Base-by-base conservation (phyloP, 2,329 filamentous ascomycete species). In the Dissoconium aciculare region DNA sequence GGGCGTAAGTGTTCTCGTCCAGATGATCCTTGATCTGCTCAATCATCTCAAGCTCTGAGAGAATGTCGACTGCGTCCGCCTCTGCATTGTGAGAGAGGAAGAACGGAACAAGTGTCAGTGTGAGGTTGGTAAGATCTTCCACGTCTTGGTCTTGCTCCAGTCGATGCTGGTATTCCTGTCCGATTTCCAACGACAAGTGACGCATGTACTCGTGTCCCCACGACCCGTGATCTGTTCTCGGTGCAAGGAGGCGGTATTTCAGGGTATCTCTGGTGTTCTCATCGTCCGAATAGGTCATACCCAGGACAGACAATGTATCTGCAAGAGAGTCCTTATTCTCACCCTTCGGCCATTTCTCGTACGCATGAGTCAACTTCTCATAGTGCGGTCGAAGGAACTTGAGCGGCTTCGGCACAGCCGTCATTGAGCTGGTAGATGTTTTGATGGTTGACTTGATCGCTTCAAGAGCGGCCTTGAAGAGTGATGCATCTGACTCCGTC, bases 141-240 rank as follows among this genome's bases (percentile, higher is more conserved):
- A 77, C 77, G 15, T 80, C 68, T 54, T 89, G 78, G 38, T 95
- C 89, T 17, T 82, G 77, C 30, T 81, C 78, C 56, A 93, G 63
- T 44, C 87, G 74, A 58, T 84, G 85, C 53, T 74, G 79, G 53
- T 91, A 93, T 41, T 95, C 87, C 58, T 92, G 78, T 33, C 89
- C 89, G 43, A 98, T 89, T 61, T 98, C 87, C 37, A 98, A 66
- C 15, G 89, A 87, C 42, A 98, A 66, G 62, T 98, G 91, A 39
- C 91, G 73, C 52, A 91, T 84, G 57, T 98, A 98, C 66, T 98
- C 89, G 56, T 98, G 91, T 36, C 89, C 89, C 89, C 89, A 98
- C 4, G 87, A 93, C 34, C 77, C 80, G 50, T 98, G 83, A 57
- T 98, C 89, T 55, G 84, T 75, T 23, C 84, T 81, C 16, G 85